Conservation (phyloP, 345 rosid genomes). For the Corymbia maculata region DNA sequence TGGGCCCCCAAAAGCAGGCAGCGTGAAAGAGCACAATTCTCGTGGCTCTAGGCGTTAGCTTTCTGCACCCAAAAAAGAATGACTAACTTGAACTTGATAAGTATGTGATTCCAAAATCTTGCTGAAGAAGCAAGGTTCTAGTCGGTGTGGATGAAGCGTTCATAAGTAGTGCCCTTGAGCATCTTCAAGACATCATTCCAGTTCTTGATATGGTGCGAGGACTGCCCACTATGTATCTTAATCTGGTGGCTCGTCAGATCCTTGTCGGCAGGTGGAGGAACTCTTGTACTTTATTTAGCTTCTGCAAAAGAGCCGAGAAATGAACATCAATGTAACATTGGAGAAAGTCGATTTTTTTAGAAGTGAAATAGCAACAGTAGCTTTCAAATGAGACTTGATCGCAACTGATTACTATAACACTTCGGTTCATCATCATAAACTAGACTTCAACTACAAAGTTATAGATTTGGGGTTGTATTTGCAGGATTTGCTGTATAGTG, state of each 20-base stretch:
- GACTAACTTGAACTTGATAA: not conserved
- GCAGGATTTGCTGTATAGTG: not conserved
- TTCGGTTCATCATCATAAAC: not conserved
- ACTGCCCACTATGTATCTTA: conserved; percentile 73
- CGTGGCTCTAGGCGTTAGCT: no score
- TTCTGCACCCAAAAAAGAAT: no score
- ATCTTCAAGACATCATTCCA: conserved; percentile 74
- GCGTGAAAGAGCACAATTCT: no score
- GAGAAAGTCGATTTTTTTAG: not conserved
- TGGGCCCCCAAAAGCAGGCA: no score
- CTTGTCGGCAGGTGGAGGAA: conserved; percentile 60
- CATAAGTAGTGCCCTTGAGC: conserved; percentile 54
- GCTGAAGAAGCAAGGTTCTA: conserved; percentile 11
- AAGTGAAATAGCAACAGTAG: not conserved
- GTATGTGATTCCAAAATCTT: not conserved
- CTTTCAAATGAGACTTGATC: not conserved
- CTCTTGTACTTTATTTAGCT: conserved; percentile 55
- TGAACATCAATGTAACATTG: not conserved
- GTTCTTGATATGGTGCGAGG: conserved; percentile 56
- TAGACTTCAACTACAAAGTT: not conserved
- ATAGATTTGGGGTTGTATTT: not conserved
- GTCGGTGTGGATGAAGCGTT: conserved; percentile 49
- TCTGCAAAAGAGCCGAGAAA: conserved; percentile 28
- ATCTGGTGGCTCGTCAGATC: conserved; percentile 68
- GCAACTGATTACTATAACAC: no score